These are phyloP conservation scores for Xylaria sp. DNA, from an alignment of 2,329 filamentous ascomycete species.

Conservation along the genomic window DNA sequence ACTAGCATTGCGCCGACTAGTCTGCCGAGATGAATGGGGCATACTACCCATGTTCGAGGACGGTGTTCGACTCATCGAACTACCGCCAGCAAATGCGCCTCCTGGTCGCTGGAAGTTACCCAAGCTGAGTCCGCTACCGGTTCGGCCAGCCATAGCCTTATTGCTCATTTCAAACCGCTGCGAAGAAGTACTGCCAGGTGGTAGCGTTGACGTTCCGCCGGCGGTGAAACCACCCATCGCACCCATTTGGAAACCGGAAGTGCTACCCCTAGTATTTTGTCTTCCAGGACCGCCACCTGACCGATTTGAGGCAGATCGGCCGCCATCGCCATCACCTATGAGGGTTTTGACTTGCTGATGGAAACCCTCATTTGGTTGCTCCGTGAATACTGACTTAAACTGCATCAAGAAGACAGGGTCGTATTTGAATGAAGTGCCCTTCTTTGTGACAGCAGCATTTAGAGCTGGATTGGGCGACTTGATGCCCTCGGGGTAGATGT, in stretches of 20 bases:
- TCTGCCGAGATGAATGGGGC: constrained; percentile 74
- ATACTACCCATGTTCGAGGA: constrained; percentile 63
- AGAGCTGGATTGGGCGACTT: constrained; percentile 89
- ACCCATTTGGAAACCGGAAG: constrained; percentile 70
- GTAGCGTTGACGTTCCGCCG: constrained; percentile 54
- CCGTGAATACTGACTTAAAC: constrained; percentile 94
- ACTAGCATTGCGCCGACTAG: constrained; percentile 69
- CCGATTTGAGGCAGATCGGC: constrained; percentile 67
- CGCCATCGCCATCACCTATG: constrained; percentile 77
- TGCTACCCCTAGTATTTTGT: constrained; percentile 58
- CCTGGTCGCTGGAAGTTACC: constrained; percentile 66
- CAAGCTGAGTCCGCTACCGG: constrained; percentile 51
- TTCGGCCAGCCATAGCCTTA: constrained; percentile 53
- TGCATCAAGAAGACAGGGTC: constrained; percentile 94
- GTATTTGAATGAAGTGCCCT: constrained; percentile 87
- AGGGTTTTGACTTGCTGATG: constrained; percentile 85
- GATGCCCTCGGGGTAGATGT: constrained; percentile 83
- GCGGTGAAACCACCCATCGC: constrained; percentile 75
- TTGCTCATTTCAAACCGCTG: constrained; percentile 74
- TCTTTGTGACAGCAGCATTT: constrained; percentile 79
- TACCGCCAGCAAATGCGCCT: constrained; percentile 66
- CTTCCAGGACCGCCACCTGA: constrained; percentile 58
- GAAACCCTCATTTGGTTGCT: constrained; percentile 95
- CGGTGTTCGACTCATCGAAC: constrained; percentile 68
- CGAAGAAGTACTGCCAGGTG: constrained; percentile 77